Conservation (phyloP, 768 basidiomycete genomes). For the Calocera cornea region DNA sequence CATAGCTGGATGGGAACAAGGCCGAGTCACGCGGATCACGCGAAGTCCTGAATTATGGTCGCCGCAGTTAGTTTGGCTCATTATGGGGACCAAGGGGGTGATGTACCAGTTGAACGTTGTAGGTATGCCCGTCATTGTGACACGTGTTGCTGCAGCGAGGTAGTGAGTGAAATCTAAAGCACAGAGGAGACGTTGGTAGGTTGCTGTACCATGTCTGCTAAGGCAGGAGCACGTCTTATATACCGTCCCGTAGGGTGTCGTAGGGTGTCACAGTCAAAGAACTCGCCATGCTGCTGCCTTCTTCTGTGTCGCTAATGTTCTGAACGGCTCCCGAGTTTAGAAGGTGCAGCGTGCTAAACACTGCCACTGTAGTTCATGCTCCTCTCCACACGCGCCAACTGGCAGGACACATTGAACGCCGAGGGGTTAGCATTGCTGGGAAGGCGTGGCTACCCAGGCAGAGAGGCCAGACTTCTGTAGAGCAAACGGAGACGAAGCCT, state of each 20-base stretch:
- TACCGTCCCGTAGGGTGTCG: not conserved
- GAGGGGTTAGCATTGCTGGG: not conserved
- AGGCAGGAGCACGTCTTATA: not conserved
- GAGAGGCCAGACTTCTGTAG: not conserved
- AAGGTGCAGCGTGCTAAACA: not conserved
- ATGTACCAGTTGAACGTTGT: not conserved
- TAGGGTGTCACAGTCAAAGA: constrained; percentile 1
- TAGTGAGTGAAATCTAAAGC: not conserved
- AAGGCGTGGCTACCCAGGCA: not conserved
- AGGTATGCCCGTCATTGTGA: not conserved
- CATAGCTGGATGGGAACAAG: constrained; percentile 50
- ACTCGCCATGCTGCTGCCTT: not conserved
- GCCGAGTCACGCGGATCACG: constrained; percentile 49
- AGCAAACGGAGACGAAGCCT: not conserved
- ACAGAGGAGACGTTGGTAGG: not conserved
- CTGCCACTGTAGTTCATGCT: not conserved
- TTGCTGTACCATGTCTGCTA: not conserved
- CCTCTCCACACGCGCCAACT: constrained; percentile 3
- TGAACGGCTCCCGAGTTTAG: not conserved
- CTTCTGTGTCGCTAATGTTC: not conserved
- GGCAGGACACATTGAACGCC: not conserved
- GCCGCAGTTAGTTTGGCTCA: not conserved
- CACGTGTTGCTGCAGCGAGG: not conserved
- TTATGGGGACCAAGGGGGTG: not conserved
- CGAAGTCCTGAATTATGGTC: constrained; percentile 39